These are phyloP conservation scores for Hypoxylon sp. DNA, from an alignment of 2,329 filamentous ascomycete species.

Conservation along the genomic window DNA sequence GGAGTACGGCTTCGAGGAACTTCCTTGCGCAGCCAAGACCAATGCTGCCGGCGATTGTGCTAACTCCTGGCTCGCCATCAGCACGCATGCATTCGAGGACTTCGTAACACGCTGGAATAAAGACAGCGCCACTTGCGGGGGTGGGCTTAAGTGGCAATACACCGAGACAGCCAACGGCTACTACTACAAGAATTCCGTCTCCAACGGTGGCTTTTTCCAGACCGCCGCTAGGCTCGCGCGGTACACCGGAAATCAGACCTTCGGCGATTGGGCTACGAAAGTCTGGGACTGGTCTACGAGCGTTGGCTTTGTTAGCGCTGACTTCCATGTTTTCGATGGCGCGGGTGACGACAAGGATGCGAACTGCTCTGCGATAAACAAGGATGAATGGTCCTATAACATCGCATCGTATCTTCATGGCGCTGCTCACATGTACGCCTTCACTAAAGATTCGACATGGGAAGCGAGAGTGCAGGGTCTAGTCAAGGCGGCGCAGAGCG, in stretches of 20 bases:
- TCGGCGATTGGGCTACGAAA: constrained; percentile 69
- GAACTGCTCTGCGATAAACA: constrained; percentile 52
- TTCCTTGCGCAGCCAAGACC: constrained; percentile 50
- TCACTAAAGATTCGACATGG: constrained; percentile 57
- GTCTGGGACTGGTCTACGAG: constrained; percentile 64
- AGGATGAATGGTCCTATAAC: constrained; percentile 62
- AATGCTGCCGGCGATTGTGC: constrained; percentile 56
- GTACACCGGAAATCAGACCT: constrained; percentile 71
- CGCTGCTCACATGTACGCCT: constrained; percentile 59
- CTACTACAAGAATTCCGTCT: constrained; percentile 66
- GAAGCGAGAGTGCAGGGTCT: constrained; percentile 53
- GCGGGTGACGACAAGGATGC: constrained; percentile 53
- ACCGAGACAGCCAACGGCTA: constrained; percentile 71
- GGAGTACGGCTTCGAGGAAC: constrained; percentile 60
- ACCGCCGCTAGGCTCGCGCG: constrained; percentile 66
- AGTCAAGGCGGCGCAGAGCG: constrained; percentile 52
- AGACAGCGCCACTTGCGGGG: constrained; percentile 66
- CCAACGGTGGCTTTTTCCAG: constrained; percentile 58
- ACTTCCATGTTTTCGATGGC: constrained; percentile 59
- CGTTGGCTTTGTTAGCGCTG: constrained; percentile 57
- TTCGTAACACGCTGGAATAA: constrained; percentile 64
- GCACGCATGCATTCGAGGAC: constrained; percentile 69
- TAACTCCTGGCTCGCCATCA: constrained; percentile 65
- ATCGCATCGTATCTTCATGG: constrained; percentile 60
- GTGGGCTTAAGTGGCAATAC: constrained; percentile 73